phyloP scores from a whole-genome alignment of 2,329 filamentous ascomycete species.

The Domatiomyces catenatus region DNA sequence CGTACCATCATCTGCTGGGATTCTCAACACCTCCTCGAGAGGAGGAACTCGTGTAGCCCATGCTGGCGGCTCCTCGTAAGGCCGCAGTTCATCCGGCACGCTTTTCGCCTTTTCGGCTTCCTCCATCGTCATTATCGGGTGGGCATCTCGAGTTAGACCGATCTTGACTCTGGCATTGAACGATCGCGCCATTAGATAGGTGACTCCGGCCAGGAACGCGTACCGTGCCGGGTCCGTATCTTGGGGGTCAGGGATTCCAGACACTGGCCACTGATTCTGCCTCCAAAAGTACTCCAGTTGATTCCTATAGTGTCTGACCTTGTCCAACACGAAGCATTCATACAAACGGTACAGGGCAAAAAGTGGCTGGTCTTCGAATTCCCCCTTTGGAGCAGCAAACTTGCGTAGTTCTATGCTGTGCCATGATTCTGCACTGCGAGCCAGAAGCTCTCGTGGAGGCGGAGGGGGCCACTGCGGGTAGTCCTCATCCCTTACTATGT shows the following conservation, averaged over 20 bases:
- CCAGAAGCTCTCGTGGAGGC: neutral
- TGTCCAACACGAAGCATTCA: neutral
- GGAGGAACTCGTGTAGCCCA: too few relatives aligned
- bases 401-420: too few relatives aligned
- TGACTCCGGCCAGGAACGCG: conserved; percentile 4
- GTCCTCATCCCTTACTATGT: neutral
- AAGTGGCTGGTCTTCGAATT: too few relatives aligned
- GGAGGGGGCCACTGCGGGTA: neutral
- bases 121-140: conserved; percentile 3
- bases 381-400: too few relatives aligned
- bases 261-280: conserved; percentile 3
- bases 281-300: conserved; percentile 6
- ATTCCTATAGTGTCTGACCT: conserved; percentile 4
- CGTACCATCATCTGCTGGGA: too few relatives aligned
- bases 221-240: conserved; percentile 4
- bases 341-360: too few relatives aligned
- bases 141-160: conserved; percentile 1
- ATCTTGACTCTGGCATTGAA: conserved; percentile 1
- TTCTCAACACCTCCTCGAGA: too few relatives aligned
- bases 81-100: too few relatives aligned
- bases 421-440: too few relatives aligned
- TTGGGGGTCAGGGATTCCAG: conserved; percentile 4
- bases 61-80: too few relatives aligned
- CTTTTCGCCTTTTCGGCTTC: conserved; percentile 1
- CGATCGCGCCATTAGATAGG: neutral